A percentile compares a stretch with the other conserved stretches of the same genome.
Conservation (phyloP, 106 monocot genomes). For the Xerophyta viscosa region DNA sequence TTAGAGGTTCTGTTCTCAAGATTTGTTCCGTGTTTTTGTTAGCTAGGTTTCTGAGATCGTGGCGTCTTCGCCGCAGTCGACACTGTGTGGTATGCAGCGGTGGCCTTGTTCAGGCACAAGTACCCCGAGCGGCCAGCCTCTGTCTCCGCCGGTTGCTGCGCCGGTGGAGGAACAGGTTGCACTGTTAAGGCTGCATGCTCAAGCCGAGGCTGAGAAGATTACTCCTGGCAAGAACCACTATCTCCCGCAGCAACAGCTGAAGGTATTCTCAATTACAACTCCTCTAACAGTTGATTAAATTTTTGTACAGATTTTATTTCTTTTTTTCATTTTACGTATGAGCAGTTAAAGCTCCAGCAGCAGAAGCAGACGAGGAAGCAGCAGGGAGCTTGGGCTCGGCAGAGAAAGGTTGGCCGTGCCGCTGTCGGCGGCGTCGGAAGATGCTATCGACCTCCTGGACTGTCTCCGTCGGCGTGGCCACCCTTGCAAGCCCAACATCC, state of each 20-base stretch:
- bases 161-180: slow-evolving; percentile 17
- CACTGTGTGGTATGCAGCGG: slow-evolving; percentile 15
- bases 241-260: slow-evolving; percentile 15
- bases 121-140: slow-evolving; percentile 7
- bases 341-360: slow-evolving; percentile 18
- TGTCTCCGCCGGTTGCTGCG: slow-evolving; percentile 11
- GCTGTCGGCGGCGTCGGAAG: background rate
- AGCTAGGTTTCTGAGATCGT: slow-evolving; percentile 5
- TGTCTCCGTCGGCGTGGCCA: slow-evolving; percentile 11
- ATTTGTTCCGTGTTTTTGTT: background rate
- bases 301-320: background rate
- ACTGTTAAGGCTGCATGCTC: slow-evolving; percentile 7
- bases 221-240: background rate
- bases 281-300: background rate
- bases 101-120: slow-evolving; percentile 13
- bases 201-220: background rate
- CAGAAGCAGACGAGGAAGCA: slow-evolving; percentile 13
- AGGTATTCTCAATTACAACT: slow-evolving; percentile 4
- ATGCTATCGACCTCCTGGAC: background rate
- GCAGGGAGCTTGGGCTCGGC: slow-evolving; percentile 3
- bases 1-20: background rate
- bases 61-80: slow-evolving; percentile 44
- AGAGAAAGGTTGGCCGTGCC: background rate
- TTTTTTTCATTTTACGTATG: background rate
- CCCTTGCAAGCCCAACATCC: slow-evolving; percentile 5